Percentiles rank a stretch among this genome's conserved stretches.
These are phyloP conservation scores for Oehlia diaphana DNA, from an alignment of 192 early-diverging fungal species.

Conservation along the genomic window DNA sequence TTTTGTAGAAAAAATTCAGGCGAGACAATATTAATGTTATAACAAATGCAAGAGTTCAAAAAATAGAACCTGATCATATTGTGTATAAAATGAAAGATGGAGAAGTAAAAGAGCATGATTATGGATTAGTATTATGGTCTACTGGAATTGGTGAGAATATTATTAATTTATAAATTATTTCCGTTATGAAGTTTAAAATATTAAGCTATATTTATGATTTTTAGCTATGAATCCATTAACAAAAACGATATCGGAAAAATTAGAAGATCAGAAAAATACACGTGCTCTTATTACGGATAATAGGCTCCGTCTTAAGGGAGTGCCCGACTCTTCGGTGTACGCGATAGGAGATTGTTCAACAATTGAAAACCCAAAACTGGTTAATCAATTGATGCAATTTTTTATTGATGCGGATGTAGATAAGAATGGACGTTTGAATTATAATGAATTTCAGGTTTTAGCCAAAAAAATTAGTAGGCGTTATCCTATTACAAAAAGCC, in stretches of 20 bases:
- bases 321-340: slow-evolving; percentile 54
- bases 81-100: slow-evolving; percentile 52
- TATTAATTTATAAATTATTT: no score
- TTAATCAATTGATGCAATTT: slow-evolving; percentile 45
- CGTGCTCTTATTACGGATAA: slow-evolving; percentile 63
- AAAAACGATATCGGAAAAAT: slow-evolving; percentile 46
- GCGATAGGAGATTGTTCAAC: slow-evolving; percentile 77
- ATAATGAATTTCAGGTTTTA: slow-evolving; percentile 49
- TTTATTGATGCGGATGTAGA: slow-evolving; percentile 53
- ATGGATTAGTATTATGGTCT: slow-evolving; percentile 57
- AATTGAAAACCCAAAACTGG: slow-evolving; percentile 65
- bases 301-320: slow-evolving; percentile 57
- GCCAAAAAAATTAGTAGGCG: slow-evolving; percentile 42
- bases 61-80: slow-evolving; percentile 55
- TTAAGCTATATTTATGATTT: no score
- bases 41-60: slow-evolving; percentile 66
- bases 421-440: slow-evolving; percentile 45
- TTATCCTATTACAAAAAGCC: slow-evolving; percentile 54
- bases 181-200: no score
- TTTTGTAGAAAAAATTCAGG: slow-evolving; percentile 44
- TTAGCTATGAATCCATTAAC: slow-evolving; percentile 57
- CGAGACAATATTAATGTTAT: slow-evolving; percentile 66
- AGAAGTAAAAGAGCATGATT: slow-evolving; percentile 38
- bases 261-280: slow-evolving; percentile 54
- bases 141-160: slow-evolving; percentile 50